Conservation (phyloP, 2,329 filamentous ascomycete genomes). For the Diaporthe destruens region DNA sequence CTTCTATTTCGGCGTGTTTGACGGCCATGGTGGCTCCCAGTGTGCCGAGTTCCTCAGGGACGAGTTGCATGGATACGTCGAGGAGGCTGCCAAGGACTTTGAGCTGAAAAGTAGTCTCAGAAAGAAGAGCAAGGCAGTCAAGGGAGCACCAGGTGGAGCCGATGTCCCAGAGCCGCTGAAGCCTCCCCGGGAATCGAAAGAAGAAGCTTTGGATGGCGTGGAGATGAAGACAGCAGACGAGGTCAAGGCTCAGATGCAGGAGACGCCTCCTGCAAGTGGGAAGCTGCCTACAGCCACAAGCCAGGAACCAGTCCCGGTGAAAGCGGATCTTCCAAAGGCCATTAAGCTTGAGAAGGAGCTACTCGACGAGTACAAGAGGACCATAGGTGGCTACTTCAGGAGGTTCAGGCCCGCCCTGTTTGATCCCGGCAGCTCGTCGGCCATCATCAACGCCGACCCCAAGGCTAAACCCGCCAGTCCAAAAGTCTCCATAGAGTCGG, state of each 20-base stretch:
- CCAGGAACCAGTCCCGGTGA: conserved; percentile 61
- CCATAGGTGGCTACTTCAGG: conserved; percentile 94
- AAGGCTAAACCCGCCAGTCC: conserved; percentile 32
- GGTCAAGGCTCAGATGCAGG: conserved; percentile 54
- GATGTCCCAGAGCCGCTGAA: conserved; percentile 36
- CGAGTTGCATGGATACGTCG: conserved; percentile 88
- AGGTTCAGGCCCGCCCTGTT: conserved; percentile 90
- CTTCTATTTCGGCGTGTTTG: conserved; percentile 97
- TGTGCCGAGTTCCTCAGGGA: conserved; percentile 90
- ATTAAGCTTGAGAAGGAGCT: conserved; percentile 77
- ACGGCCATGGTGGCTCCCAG: conserved; percentile 91
- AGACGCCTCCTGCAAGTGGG: conserved; percentile 50
- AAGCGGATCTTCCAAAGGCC: conserved; percentile 69
- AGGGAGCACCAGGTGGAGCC: conserved; percentile 33
- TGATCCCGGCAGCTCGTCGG: conserved; percentile 51
- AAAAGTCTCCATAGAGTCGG: conserved; percentile 75
- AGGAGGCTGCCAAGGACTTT: conserved; percentile 82
- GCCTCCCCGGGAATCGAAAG: conserved; percentile 45
- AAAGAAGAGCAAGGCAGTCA: conserved; percentile 50
- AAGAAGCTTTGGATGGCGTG: conserved; percentile 49
- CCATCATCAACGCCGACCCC: conserved; percentile 43
- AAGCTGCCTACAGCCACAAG: conserved; percentile 53
- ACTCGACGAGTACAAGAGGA: conserved; percentile 81
- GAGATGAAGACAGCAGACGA: conserved; percentile 65
- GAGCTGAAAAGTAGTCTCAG: conserved; percentile 82